Base-by-base conservation (phyloP, 2,329 filamentous ascomycete species). In the Sphaerulina musiva region DNA sequence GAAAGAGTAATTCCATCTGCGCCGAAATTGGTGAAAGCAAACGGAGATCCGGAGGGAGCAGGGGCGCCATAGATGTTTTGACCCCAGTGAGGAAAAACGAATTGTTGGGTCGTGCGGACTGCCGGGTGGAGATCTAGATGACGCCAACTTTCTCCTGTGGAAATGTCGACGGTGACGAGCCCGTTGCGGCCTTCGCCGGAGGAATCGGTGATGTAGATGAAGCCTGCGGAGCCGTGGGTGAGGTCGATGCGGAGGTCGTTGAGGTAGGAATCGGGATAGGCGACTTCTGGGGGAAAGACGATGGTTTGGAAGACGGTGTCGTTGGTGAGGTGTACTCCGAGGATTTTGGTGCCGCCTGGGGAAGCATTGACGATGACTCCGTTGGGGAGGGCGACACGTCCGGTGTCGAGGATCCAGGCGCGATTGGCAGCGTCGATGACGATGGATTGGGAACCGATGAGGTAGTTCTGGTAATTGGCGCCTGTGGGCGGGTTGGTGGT, bases 161-260 rank as follows among this genome's bases (percentile, higher is more conserved):
- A 74, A 6, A 79, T 72, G 54, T 80, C 77, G 32, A 76, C 77
- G 11, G 77, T 66, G 48, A 80, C 68, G 51, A 80, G 72, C 3
- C 72, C 78, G 51, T 76, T 78, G 36, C 73, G 72, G 38, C 77
- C 76, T 63, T 77, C 74, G 43, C 63, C 62, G 44, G 70, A 74
- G 34, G 72, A 75, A 59, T 80, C 78, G 23, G 77, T 79, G 61
- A 80, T 78, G 63, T 80, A 80, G 0, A 76, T 77, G 11, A 79
- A 61, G 14, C 77, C 77, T 29, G 74, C 74, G 6, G 76, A 34
- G 14, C 64, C 62, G 2, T 72, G 48, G 11, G 72, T 71, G n/a
- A 79, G 69, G 58, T 81, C 77, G 64, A 81, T 76, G 47, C 78
- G 75, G 7, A 80, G 69, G 56, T 80, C 78, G 61, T 80, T 80